phyloP scores from a whole-genome alignment of 306 rosid genomes.

The Carpinus fangiana region DNA sequence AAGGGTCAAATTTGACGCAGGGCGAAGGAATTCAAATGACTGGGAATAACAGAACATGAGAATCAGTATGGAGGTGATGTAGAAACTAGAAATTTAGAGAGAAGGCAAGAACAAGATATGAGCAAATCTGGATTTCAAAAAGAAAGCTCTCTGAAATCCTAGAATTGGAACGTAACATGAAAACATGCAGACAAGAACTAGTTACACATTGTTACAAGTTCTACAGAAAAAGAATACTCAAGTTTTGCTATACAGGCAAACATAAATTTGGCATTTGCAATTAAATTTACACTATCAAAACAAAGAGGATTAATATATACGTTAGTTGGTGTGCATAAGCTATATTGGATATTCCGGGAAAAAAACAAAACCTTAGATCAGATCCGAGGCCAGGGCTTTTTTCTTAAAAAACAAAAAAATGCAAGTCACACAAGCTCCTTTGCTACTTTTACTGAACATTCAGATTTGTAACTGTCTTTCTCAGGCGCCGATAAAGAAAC shows the following conservation, averaged over 20 bases:
- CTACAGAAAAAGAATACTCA: background rate
- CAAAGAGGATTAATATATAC: background rate
- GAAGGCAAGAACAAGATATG: background rate
- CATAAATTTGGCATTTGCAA: background rate
- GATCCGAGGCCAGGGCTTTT: background rate
- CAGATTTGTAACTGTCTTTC: too few relatives aligned
- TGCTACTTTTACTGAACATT: background rate
- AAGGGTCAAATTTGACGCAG: constrained; percentile 13
- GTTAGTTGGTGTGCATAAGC: constrained; percentile 7
- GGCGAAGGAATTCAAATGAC: background rate
- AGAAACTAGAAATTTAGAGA: constrained; percentile 14
- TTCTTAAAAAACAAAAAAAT: background rate
- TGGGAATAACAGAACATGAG: constrained; percentile 17
- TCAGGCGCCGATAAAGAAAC: background rate
- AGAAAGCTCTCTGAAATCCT: background rate
- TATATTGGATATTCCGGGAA: background rate
- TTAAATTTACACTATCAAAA: background rate
- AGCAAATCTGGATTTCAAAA: constrained; percentile 5
- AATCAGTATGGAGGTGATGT: constrained; percentile 8
- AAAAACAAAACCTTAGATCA: background rate
- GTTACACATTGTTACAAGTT: background rate
- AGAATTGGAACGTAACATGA: background rate
- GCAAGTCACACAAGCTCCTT: background rate
- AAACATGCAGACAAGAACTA: background rate
- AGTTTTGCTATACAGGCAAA: background rate